Conservation (phyloP, 495 filamentous ascomycete species). For the Annulohypoxylon stygium region DNA sequence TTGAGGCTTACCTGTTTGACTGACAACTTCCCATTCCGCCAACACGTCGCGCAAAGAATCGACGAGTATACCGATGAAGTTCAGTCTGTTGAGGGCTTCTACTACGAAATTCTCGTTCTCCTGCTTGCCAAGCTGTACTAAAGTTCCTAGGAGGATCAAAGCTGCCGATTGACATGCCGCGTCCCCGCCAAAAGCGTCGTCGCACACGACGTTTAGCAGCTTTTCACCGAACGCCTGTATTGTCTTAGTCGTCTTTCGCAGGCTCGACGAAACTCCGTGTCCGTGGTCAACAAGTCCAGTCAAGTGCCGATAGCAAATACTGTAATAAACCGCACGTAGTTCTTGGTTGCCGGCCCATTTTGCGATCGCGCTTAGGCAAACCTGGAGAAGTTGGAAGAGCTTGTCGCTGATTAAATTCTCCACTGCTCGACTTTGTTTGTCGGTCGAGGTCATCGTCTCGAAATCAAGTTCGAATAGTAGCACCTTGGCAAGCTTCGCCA, state of each 20-base stretch:
- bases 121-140: conserved; percentile 75
- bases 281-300: conserved; percentile 73
- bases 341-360: conserved; percentile 75
- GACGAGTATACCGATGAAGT: conserved; percentile 89
- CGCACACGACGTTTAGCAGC: conserved; percentile 86
- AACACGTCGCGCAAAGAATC: conserved; percentile 82
- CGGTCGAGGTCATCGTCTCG: conserved; percentile 52
- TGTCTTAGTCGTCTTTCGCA: conserved; percentile 75
- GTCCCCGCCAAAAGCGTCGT: conserved; percentile 91
- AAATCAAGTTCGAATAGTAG: conserved; percentile 81
- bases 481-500: conserved; percentile 81
- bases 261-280: conserved; percentile 57
- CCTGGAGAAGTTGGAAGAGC: conserved; percentile 89
- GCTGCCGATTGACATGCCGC: conserved; percentile 84
- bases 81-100: conserved; percentile 82
- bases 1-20: conserved; percentile 50
- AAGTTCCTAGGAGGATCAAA: conserved; percentile 77
- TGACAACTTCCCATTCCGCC: conserved; percentile 64
- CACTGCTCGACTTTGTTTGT: conserved; percentile 64
- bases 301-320: conserved; percentile 87
- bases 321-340: conserved; percentile 86
- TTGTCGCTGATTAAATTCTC: conserved; percentile 86
- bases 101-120: conserved; percentile 77
- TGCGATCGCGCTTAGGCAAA: conserved; percentile 79
- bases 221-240: conserved; percentile 82